Base-by-base conservation (phyloP, 73 alveolate species). In the Uronychia binucleata region DNA sequence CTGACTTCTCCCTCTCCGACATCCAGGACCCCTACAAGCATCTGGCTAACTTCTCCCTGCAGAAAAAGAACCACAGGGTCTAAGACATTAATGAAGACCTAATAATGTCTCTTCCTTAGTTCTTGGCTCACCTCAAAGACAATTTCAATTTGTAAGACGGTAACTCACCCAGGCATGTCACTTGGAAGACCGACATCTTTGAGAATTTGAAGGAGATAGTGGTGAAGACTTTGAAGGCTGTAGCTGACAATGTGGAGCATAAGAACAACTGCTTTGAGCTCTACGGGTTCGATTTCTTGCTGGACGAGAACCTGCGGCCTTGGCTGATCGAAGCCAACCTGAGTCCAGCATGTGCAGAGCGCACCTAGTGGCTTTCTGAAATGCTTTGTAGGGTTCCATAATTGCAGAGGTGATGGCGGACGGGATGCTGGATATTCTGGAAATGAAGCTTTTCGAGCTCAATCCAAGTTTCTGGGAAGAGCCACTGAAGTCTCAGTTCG, bases 11-110 rank as follows among this genome's bases (percentile, higher is more conserved):
- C 84, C 85, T 97, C 34, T 80, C 80, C 33, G 98, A 94, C 90
- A 92, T 93, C 59, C 83, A 90, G 75, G 97, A 97, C 74, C 90
- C 95, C 33, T 97, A 91, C 81, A 92, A 92, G 82, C 99, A 95
- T 74, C 80, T 95, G 26, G 77, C 97, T 26, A 95, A 95, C 78
- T 90, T 84, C 80, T 90, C 97, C 1, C 78, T 93, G 14, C 95
- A 97, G 79, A 96, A 94, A 46, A 89, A 80, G 78, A 90, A 91
- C 31, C 89, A 87, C 46, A 92, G 81, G 78, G 91, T 89, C 30
- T 84, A 86, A 75, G 85, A 88, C n/a, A 93, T 86, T 26, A 93
- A 95, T 13, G 77, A 60, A 28, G 98, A 95, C 46, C 59, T 94
- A 34, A 91, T 94, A 79, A 87, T 97, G 98, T 95, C 94, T 59